Evolutionary conservation across 176 grass and related monocot genomes (phyloP).

Genomic region (Avena atlantica): DNA sequence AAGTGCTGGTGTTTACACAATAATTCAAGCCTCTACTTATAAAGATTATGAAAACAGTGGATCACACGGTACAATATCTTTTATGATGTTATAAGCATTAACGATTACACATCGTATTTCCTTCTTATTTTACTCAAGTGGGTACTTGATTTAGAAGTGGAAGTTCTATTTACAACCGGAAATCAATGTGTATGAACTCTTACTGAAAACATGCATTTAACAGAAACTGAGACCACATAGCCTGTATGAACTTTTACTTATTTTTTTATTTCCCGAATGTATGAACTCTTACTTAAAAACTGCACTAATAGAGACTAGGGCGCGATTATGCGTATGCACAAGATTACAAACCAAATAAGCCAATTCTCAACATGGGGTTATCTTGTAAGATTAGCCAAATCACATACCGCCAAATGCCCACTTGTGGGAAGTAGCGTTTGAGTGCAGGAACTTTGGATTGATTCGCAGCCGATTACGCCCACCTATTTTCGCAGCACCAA

Average conservation of each 20-base stretch:
- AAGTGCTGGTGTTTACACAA: constrained; percentile 23
- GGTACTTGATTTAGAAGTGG: not conserved
- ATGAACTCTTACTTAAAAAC: constrained; percentile 29
- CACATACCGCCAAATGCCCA: constrained; percentile 75
- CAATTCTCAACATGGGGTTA: not conserved
- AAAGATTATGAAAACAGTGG: constrained; percentile 15
- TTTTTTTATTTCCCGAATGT: too few species aligned
- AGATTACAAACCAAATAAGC: not conserved
- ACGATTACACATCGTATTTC: not conserved
- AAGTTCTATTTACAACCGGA: not conserved
- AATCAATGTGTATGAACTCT: constrained; percentile 8
- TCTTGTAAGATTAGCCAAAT: constrained; percentile 26
- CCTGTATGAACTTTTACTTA: not conserved
- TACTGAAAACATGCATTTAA: constrained; percentile 10
- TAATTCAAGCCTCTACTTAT: constrained; percentile 31
- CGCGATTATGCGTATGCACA: not conserved
- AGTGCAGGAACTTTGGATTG: constrained; percentile 78
- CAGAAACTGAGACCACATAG: not conserved
- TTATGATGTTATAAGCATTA: not conserved
- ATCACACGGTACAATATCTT: constrained; percentile 13
- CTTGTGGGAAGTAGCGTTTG: constrained; percentile 83
- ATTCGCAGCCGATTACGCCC: constrained; percentile 62
- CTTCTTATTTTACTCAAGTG: constrained; percentile 34
- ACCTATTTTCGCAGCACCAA: constrained; percentile 45
- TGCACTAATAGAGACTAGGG: not conserved